These are phyloP conservation scores for Solanum hybrid DNA, from an alignment of 305 asterid genomes.

Conservation along the genomic window DNA sequence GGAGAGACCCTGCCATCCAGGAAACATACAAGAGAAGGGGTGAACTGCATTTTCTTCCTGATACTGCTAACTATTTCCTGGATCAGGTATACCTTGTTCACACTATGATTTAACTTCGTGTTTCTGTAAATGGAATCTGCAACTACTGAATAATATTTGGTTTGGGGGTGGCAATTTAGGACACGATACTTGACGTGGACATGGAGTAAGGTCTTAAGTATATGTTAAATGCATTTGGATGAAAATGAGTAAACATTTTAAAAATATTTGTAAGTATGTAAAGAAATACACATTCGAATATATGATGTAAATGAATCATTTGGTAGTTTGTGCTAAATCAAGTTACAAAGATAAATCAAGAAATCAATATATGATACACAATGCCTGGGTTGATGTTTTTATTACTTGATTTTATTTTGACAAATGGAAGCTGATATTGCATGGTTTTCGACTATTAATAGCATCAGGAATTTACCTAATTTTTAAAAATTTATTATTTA, in stretches of 20 bases:
- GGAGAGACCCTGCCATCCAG: constrained; percentile 83
- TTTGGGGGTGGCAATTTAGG: neutral
- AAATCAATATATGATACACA: neutral
- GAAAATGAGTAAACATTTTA: neutral
- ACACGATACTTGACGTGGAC: neutral
- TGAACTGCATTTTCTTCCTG: constrained; percentile 51
- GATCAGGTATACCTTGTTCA: constrained; percentile 42
- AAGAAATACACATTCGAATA: neutral
- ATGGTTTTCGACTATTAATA: neutral
- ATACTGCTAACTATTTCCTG: constrained; percentile 59
- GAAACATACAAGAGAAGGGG: constrained; percentile 64
- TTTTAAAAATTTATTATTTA: neutral
- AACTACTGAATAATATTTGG: neutral
- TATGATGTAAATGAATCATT: neutral
- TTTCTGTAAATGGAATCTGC: neutral
- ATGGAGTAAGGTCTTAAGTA: neutral
- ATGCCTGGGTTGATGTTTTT: neutral
- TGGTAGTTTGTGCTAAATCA: neutral
- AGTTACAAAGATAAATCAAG: neutral
- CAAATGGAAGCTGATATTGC: neutral
- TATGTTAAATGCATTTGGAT: neutral
- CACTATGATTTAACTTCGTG: neutral
- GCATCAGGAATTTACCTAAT: neutral
- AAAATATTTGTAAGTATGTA: neutral
- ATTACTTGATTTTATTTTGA: neutral